phyloP scores from a whole-genome alignment of 768 basidiomycete species.

The Serendipita sp. region DNA sequence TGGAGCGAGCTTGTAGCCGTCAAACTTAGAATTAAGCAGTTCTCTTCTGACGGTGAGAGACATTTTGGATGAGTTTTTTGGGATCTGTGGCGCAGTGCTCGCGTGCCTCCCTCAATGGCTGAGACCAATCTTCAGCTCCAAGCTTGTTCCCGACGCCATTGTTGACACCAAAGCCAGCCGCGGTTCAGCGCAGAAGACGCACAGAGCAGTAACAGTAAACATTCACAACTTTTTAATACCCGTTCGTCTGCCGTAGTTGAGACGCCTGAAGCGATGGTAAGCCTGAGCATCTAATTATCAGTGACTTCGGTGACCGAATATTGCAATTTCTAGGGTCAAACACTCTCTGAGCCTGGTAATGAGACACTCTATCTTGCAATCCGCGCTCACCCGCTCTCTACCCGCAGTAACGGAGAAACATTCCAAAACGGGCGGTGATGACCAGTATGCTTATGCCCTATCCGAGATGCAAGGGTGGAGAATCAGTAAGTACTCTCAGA shows the following conservation, averaged over 20 bases:
- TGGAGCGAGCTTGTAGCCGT: constrained; percentile 61
- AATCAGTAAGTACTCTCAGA: constrained; percentile 56
- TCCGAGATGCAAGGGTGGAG: constrained; percentile 99
- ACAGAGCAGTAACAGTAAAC: too few species aligned
- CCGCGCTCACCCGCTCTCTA: constrained; percentile 8
- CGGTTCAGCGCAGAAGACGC: not conserved
- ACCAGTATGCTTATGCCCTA: constrained; percentile 54
- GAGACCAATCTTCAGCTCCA: not conserved
- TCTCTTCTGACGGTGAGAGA: constrained; percentile 24
- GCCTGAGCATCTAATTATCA: too few species aligned
- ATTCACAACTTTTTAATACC: too few species aligned
- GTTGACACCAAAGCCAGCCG: not conserved
- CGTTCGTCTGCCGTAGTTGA: too few species aligned
- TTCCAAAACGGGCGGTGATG: constrained; percentile 56
- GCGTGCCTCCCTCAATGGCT: not conserved
- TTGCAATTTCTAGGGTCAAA: constrained; percentile 50
- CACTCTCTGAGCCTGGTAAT: constrained; percentile 60
- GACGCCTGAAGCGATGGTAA: not conserved
- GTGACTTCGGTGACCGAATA: not conserved
- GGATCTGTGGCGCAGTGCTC: not conserved
- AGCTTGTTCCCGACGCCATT: not conserved
- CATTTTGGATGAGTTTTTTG: not conserved
- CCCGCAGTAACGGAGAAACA: constrained; percentile 63
- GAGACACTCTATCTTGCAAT: constrained; percentile 16
- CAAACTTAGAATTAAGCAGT: constrained; percentile 68